Percentiles rank a stretch among this genome's conserved stretches.
phyloP scores from a whole-genome alignment of 495 filamentous ascomycete species.

The Polyplosphaeria fusca region DNA sequence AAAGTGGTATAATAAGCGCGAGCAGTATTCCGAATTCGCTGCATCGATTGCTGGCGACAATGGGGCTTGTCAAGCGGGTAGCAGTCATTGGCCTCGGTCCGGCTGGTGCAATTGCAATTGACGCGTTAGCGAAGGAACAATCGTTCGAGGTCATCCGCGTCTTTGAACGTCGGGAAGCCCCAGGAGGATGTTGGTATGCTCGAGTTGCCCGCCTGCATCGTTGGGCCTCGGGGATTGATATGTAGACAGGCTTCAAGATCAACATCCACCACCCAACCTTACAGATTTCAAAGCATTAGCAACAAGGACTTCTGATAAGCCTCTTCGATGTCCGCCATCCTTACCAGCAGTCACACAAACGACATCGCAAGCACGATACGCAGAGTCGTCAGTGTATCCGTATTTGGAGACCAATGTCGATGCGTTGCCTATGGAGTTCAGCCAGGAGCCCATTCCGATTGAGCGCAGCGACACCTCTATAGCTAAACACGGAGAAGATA shows the following conservation, averaged over 20 bases:
- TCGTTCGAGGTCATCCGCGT: slow-evolving; percentile 56
- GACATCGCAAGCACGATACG: slow-evolving; percentile 47
- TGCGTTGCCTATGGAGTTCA: slow-evolving; percentile 42
- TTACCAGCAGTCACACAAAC: slow-evolving; percentile 50
- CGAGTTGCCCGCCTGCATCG: slow-evolving; percentile 42
- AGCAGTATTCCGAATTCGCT: too few species aligned
- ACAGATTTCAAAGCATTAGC: slow-evolving; percentile 6
- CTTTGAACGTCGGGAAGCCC: slow-evolving; percentile 57
- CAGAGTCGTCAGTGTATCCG: slow-evolving; percentile 48
- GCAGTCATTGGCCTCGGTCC: slow-evolving; percentile 61
- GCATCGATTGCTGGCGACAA: too few species aligned
- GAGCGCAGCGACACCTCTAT: neutral
- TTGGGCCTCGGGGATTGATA: slow-evolving; percentile 30
- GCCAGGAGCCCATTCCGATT: slow-evolving; percentile 43
- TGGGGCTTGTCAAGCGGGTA: slow-evolving; percentile 43
- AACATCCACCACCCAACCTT: slow-evolving; percentile 35
- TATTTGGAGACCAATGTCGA: slow-evolving; percentile 48
- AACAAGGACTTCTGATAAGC: slow-evolving; percentile 47
- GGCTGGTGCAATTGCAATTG: slow-evolving; percentile 56
- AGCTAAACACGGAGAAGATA: slow-evolving; percentile 3
- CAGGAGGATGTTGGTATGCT: slow-evolving; percentile 58
- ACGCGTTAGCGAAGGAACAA: slow-evolving; percentile 56
- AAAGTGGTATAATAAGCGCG: too few species aligned
- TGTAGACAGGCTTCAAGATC: slow-evolving; percentile 48
- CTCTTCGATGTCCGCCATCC: slow-evolving; percentile 46